A percentile compares a stretch with the other conserved stretches of the same genome.
Evolutionary conservation across 139 green algal species (phyloP).

Genomic region (Spirogloea muscicola): DNA sequence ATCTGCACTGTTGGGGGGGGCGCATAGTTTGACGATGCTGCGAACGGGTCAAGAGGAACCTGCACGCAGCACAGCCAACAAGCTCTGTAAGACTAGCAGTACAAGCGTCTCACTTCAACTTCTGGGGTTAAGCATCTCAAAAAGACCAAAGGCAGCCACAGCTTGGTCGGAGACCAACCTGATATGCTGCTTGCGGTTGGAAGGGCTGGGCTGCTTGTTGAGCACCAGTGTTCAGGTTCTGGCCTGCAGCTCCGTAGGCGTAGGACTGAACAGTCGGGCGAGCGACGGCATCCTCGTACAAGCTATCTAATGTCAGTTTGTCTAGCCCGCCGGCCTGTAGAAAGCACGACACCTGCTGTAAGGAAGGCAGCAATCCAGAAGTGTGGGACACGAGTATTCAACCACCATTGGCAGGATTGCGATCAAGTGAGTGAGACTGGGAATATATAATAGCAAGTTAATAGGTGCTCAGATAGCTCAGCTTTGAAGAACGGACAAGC

Average conservation of each 20-base stretch:
- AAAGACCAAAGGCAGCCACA: too few species aligned
- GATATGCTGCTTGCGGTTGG: not conserved
- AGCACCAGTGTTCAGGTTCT: not conserved
- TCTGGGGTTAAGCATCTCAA: too few species aligned
- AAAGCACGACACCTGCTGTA: too few species aligned
- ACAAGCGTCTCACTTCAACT: constrained; percentile 19
- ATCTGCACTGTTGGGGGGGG: constrained; percentile 41
- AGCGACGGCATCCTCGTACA: constrained; percentile 43
- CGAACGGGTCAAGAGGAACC: constrained; percentile 27
- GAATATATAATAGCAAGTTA: too few species aligned
- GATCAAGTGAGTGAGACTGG: too few species aligned
- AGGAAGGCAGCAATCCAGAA: not conserved
- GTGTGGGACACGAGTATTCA: not conserved
- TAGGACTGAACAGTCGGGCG: constrained; percentile 18
- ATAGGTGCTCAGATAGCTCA: too few species aligned
- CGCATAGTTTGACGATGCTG: constrained; percentile 16
- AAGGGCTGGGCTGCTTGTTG: not conserved
- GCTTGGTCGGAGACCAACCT: too few species aligned
- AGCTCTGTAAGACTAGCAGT: constrained; percentile 7
- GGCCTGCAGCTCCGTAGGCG: not conserved
- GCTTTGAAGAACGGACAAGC: too few species aligned
- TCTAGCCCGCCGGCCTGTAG: constrained; percentile 36
- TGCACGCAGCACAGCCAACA: constrained; percentile 6
- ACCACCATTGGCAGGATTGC: too few species aligned
- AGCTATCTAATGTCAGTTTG: constrained; percentile 45